Base-by-base conservation (phyloP, 768 basidiomycete species). In the Clitopilus hobsonii region DNA sequence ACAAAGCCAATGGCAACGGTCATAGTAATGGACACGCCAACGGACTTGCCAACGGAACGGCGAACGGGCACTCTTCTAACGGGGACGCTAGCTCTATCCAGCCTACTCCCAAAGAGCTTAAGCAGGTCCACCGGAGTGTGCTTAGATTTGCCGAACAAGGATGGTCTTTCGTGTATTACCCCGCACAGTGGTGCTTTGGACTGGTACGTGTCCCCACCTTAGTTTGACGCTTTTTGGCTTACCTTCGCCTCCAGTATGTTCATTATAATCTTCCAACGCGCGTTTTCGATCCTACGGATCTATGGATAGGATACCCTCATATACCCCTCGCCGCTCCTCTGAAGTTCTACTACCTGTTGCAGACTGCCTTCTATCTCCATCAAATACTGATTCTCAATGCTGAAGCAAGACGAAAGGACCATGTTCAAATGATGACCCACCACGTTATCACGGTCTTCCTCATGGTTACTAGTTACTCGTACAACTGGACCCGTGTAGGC, bases 381-480 rank as follows among this genome's bases (percentile, higher is more conserved):
- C 94, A 95, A 70, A 78, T 97, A 10, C 76, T 98, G 58, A 86
- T 96, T 55, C 80, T 99, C 68, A 92, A 98, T 69, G 87, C 94
- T 24, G 97, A 99, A 69, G 93, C 86, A 32, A 82, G 85, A 53
- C 79, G 97, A 54, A 94, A 92, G 67, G 97, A 99, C 69, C 93
- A 98, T 69, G 75, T 77, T 62, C 96, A 98, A 71, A 98, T 98
- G 96, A 89, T 98, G 82, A 74, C 86, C 23, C 97, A 99, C 74
- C 97, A 99, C 67, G 66, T 96, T 61, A 88, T 98, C 60, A 96
- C 94, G 11, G 80, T 94, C 57, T 65, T 78, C 49, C 82, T 99
- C 58, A 84, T 98, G 72, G 70, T 77, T 28, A 64, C 75, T 36
- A 94, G 91, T 69, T 98, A 97, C 71, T 78, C 79, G 57, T 83